Percentiles rank a stretch among this genome's conserved stretches.
Evolutionary conservation across 306 rosid genomes (phyloP).

Genomic region (Vigna hirtella): DNA sequence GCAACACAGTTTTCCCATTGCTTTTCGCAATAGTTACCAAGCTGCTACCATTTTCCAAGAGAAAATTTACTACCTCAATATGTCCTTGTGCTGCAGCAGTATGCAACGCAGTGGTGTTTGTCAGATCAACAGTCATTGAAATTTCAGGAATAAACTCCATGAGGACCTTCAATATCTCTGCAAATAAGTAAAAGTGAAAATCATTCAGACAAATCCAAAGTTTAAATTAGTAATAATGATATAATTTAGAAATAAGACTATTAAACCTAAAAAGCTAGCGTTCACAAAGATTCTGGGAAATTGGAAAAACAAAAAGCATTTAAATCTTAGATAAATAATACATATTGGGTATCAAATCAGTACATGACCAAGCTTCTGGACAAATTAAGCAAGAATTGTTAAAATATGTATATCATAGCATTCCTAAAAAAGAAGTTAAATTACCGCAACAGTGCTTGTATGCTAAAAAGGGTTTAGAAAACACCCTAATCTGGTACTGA

Average conservation of each 20-base stretch:
- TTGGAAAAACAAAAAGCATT: constrained; percentile 10
- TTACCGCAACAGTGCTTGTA: not conserved
- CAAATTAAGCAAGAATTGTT: constrained; percentile 16
- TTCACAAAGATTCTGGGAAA: constrained; percentile 14
- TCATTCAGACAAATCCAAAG: constrained; percentile 36
- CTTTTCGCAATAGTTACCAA: constrained; percentile 66
- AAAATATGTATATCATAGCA: constrained; percentile 14
- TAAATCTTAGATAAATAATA: constrained; percentile 5
- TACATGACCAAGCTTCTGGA: not conserved
- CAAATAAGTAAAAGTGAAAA: constrained; percentile 38
- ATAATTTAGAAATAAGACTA: constrained; percentile 12
- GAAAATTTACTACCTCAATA: constrained; percentile 60
- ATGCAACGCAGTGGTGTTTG: constrained; percentile 84
- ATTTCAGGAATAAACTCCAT: constrained; percentile 70
- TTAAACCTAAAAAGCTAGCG: constrained; percentile 22
- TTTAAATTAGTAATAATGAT: constrained; percentile 15
- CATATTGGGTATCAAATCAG: constrained; percentile 28
- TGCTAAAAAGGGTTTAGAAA: constrained; percentile 21
- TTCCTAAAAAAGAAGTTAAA: constrained; percentile 36
- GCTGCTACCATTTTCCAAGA: constrained; percentile 57
- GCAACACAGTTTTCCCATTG: constrained; percentile 79
- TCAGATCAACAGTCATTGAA: constrained; percentile 73
- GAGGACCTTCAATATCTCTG: constrained; percentile 74
- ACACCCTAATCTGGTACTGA: constrained; percentile 33
- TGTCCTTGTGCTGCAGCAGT: constrained; percentile 86